Base-by-base conservation (phyloP, 164 flowering plant species). In the Warburgia ugandensis region DNA sequence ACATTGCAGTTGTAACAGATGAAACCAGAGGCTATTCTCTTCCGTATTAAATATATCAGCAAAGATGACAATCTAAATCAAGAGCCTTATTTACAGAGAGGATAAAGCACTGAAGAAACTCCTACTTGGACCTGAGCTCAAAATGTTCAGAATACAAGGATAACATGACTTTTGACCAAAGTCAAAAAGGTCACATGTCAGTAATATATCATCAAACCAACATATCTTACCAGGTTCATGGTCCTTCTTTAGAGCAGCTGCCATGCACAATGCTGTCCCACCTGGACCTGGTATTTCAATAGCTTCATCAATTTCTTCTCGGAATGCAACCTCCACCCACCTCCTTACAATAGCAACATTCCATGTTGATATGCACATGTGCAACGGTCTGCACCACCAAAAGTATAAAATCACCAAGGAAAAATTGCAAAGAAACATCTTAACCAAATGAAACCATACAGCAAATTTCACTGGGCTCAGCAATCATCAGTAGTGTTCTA, bases 251-350 rank as follows among this genome's bases (percentile, higher is more conserved):
- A 75, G 45, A 52, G 92, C 77, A 74, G 97, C 89, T 40, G 97
- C 99, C 94, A 94, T 84, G 59, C 94, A 86, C 56, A 94, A 63
- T 29, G 95, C 94, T 41, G 94, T 94, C 43, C 99, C 99, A 60
- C 65, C 63, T 40, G 81, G 79, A 62, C 99, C 73, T 33, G 80
- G 81, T 60, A 86, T 67, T 62, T 94, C 84, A 62, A 94, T 83
- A 32, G 94, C 83, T 58, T 71, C 72, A 52, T 77, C 78, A 61
- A 86, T 83, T 39, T 82, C 97, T 45, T 86, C 82, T 14, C 25
- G 19, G n/a, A 85, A 70, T 45, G 95, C 88, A 68, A 89, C 72
- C 72, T 92, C 94, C 23, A 79, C 77, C 99, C 99, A 94, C 60
- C 81, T 84, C 70, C 50, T 80, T 50, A 89, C 83, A 67, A 88